phyloP scores from a whole-genome alignment of 768 basidiomycete species.

The Lentinula detonsa region DNA sequence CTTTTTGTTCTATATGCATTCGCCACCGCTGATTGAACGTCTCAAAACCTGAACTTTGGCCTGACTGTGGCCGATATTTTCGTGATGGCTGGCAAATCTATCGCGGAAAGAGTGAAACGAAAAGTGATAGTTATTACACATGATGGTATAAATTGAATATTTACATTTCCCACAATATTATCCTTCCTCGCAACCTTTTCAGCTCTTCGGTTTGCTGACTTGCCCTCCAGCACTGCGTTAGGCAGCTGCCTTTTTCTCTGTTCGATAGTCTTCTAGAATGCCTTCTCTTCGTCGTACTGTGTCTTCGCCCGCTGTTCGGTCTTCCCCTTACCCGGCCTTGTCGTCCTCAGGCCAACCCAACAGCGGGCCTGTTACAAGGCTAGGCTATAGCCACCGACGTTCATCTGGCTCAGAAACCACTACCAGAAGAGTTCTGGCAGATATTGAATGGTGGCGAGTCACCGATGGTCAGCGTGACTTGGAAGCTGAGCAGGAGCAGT shows the following conservation, averaged over 20 bases:
- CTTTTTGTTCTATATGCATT: neutral
- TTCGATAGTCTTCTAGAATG: constrained; percentile 16
- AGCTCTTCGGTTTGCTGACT: neutral
- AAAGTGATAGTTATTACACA: neutral
- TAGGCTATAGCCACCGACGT: constrained; percentile 48
- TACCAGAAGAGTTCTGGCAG: constrained; percentile 69
- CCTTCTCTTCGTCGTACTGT: constrained; percentile 78
- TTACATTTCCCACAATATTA: neutral
- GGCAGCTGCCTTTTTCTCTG: constrained; percentile 2
- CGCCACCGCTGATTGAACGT: neutral
- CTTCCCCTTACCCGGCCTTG: constrained; percentile 56
- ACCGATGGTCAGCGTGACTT: constrained; percentile 59
- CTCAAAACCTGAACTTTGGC: neutral
- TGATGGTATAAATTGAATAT: constrained; percentile 5
- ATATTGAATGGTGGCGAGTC: constrained; percentile 87
- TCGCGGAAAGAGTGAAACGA: neutral
- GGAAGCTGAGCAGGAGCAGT: constrained; percentile 33
- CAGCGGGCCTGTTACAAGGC: constrained; percentile 16
- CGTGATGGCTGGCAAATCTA: neutral
- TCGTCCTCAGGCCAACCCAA: constrained; percentile 25
- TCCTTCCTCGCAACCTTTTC: neutral
- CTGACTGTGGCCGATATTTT: neutral
- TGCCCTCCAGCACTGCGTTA: constrained; percentile 4
- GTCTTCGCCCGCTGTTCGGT: constrained; percentile 65
- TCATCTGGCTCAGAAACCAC: constrained; percentile 63